Percentiles rank a stretch among this genome's conserved stretches.
Conservation (phyloP, 139 green algal genomes). For the Pycnococcus provasolii region DNA sequence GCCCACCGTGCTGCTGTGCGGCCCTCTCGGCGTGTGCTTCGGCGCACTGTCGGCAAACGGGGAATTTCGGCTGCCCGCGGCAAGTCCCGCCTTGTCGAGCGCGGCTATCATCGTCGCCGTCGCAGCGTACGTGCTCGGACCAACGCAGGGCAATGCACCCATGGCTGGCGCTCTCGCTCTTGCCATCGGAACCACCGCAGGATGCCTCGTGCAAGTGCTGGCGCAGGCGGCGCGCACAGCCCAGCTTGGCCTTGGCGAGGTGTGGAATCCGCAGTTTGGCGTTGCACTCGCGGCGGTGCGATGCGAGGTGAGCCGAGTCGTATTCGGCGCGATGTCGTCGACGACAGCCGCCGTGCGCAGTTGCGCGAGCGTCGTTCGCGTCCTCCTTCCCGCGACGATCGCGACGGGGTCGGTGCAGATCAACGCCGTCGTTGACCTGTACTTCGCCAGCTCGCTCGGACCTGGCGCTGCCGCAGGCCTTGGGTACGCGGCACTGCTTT, state of each 20-base stretch:
- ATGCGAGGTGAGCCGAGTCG: too few species aligned
- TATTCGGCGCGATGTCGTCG: too few species aligned
- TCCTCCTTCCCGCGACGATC: conserved; percentile 21
- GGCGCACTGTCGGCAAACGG: conserved; percentile 3
- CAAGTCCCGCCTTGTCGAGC: conserved; percentile 12
- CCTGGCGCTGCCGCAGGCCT: conserved; percentile 30
- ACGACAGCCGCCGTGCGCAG: too few species aligned
- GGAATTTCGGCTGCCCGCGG: conserved; percentile 3
- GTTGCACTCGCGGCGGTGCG: too few species aligned
- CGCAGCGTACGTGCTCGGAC: not conserved
- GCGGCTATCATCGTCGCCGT: not conserved
- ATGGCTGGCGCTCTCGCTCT: not conserved
- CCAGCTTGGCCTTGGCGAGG: too few species aligned
- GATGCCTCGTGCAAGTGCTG: too few species aligned
- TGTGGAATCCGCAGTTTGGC: too few species aligned
- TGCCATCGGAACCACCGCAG: not conserved
- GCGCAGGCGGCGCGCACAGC: too few species aligned
- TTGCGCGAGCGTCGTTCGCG: too few species aligned
- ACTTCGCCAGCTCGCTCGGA: conserved; percentile 38
- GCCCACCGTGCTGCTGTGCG: conserved; percentile 6
- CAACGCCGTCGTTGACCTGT: conserved; percentile 43
- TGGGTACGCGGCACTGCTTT: conserved; percentile 24
- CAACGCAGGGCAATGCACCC: too few species aligned
- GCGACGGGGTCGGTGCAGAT: conserved; percentile 39
- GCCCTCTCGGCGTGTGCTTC: conserved; percentile 25